Evolutionary conservation across 495 filamentous ascomycete genomes (phyloP).

Genomic region (Lasiosphaeria miniovina): DNA sequence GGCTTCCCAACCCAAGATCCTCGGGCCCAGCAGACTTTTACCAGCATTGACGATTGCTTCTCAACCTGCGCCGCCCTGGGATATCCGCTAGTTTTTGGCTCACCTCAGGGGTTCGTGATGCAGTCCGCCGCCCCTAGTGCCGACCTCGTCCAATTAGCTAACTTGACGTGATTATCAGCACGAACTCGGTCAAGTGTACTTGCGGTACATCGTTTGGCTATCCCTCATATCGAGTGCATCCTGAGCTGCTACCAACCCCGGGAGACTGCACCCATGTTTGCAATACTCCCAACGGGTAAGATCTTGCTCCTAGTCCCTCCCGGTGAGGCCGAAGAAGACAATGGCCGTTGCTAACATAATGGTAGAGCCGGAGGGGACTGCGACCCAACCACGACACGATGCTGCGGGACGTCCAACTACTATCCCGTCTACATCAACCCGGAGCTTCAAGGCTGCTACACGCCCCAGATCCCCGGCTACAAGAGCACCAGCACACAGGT

Average conservation of each 20-base stretch:
- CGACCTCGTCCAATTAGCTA: background rate
- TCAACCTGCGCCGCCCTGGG: constrained; percentile 13
- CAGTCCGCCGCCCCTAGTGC: background rate
- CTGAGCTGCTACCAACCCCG: background rate
- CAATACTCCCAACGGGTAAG: background rate
- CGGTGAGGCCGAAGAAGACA: too few relatives aligned
- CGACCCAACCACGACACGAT: constrained; percentile 1
- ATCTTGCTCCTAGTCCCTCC: background rate
- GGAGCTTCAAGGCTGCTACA: constrained; percentile 26
- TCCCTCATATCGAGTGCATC: constrained; percentile 10
- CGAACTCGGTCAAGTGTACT: constrained; percentile 6
- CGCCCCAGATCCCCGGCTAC: constrained; percentile 22
- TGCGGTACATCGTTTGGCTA: constrained; percentile 13
- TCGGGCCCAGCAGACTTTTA: background rate
- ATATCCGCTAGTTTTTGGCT: constrained; percentile 12
- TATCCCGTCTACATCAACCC: constrained; percentile 25
- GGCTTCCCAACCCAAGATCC: constrained; percentile 5
- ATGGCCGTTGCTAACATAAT: too few relatives aligned
- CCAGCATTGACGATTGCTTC: constrained; percentile 5
- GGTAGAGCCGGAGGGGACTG: background rate
- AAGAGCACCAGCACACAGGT: background rate
- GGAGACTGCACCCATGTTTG: constrained; percentile 4
- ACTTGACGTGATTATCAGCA: background rate
- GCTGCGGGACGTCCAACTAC: constrained; percentile 8
- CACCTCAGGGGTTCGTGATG: background rate